Evolutionary conservation across 2,329 filamentous ascomycete species (phyloP).

Genomic region (Thyridium curvatum): DNA sequence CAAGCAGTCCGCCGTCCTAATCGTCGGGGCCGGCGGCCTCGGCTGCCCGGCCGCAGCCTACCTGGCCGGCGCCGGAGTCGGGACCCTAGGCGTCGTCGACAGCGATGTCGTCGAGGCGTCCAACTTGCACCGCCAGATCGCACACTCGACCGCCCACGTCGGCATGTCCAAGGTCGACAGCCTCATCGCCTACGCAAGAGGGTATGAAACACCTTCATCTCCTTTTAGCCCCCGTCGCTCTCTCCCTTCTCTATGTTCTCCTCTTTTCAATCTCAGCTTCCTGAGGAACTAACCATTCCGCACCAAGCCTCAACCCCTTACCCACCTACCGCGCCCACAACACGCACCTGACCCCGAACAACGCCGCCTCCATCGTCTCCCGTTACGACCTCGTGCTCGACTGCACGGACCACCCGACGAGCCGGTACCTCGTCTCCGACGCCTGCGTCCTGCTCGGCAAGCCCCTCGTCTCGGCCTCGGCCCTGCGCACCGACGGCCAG

Average conservation of each 20-base stretch:
- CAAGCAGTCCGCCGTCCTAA: conserved; percentile 62
- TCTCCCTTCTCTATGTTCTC: neutral
- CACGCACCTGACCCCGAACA: conserved; percentile 60
- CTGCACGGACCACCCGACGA: conserved; percentile 89
- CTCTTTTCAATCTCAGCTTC: neutral
- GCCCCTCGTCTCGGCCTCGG: conserved; percentile 82
- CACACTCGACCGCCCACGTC: conserved; percentile 66
- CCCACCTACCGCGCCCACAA: conserved; percentile 57
- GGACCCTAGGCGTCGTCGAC: conserved; percentile 77
- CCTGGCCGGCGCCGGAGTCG: conserved; percentile 81
- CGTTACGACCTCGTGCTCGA: conserved; percentile 82
- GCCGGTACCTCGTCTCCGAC: conserved; percentile 89
- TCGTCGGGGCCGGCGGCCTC: conserved; percentile 83
- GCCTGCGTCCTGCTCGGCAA: conserved; percentile 74
- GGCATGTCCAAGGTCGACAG: conserved; percentile 78
- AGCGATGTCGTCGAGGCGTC: conserved; percentile 83
- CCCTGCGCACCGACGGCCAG: conserved; percentile 83
- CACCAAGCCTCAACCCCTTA: conserved; percentile 62
- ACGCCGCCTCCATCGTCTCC: conserved; percentile 59
- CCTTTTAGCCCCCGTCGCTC: no score
- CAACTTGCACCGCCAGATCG: conserved; percentile 88
- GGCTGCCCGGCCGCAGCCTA: conserved; percentile 93
- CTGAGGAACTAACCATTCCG: conserved; percentile 3
- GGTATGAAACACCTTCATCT: neutral
- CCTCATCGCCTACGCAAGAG: conserved; percentile 51